Conservation (phyloP, 306 rosid genomes). For the Glycine latifolia region DNA sequence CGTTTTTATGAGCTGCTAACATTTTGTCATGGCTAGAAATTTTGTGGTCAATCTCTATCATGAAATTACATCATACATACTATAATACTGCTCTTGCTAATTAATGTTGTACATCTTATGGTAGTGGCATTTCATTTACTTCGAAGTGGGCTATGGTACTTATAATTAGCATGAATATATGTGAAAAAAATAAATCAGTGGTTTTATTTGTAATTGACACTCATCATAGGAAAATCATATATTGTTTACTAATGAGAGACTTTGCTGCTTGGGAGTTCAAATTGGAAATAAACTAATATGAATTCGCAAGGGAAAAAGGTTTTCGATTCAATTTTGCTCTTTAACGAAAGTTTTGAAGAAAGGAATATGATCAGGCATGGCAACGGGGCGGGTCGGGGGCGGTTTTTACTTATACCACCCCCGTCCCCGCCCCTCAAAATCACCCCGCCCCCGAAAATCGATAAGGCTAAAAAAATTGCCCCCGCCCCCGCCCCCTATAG, state of each 20-base stretch:
- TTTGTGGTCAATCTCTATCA: slow-evolving; percentile 17
- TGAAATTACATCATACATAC: slow-evolving; percentile 9
- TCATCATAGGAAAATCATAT: slow-evolving; percentile 16
- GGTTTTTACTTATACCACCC: no score
- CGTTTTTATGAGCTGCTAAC: slow-evolving; percentile 6
- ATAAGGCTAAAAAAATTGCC: no score
- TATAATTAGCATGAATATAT: neutral
- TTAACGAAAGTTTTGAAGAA: neutral
- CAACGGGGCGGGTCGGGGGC: no score
- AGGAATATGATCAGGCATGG: neutral
- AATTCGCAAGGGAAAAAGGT: neutral
- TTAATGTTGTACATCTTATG: neutral
- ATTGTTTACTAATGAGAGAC: neutral
- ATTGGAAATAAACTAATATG: neutral
- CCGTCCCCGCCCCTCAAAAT: no score
- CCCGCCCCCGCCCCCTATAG: no score
- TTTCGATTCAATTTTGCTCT: neutral
- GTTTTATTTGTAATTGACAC: neutral
- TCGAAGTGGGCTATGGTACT: slow-evolving; percentile 1
- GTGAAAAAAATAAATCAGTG: no score
- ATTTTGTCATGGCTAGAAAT: slow-evolving; percentile 16
- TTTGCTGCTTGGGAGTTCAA: neutral
- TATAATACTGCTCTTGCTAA: neutral
- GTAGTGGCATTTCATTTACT: slow-evolving; percentile 11
- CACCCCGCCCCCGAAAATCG: no score